A percentile compares a stretch with the other conserved stretches of the same genome.
Evolutionary conservation across 352 stramenopile genomes (phyloP).

Genomic region (Globisporangium parvum): DNA sequence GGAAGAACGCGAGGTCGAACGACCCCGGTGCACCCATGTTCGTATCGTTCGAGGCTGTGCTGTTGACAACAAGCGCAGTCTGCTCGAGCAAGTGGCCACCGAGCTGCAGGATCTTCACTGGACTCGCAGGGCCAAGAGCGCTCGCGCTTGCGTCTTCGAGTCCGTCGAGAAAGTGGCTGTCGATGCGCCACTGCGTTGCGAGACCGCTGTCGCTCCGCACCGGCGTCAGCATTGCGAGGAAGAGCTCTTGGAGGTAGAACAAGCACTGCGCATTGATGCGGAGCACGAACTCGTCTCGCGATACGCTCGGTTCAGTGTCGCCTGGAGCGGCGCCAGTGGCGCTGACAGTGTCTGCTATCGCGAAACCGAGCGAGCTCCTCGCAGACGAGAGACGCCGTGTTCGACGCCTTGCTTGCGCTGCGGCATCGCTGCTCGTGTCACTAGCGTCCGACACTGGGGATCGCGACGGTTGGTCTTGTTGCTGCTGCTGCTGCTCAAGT

Average conservation of each 20-base stretch:
- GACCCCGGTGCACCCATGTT: constrained; percentile 5
- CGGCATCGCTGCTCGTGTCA: neutral
- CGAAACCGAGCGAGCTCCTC: neutral
- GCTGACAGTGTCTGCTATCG: neutral
- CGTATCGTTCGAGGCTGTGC: neutral
- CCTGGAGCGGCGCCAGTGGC: too few relatives aligned
- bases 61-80: constrained; percentile 7
- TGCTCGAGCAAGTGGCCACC: constrained; percentile 15
- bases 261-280: constrained; percentile 14
- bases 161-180: constrained; percentile 4
- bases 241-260: constrained; percentile 18
- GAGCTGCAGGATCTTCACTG: constrained; percentile 12
- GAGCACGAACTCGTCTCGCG: constrained; percentile 8
- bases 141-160: constrained; percentile 5
- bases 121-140: constrained; percentile 10
- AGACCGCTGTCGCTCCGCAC: constrained; percentile 9
- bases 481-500: constrained; percentile 4
- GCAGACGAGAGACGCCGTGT: constrained; percentile 1
- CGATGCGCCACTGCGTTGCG: constrained; percentile 17
- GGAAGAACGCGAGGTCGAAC: constrained; percentile 20
- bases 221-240: constrained; percentile 15
- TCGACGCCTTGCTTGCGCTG: neutral
- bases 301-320: neutral
- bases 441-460: neutral
- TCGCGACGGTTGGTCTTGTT: neutral